Percentiles rank a stretch among this genome's conserved stretches.
Conservation (phyloP, 257 asterid species). For the Rubia yunnanensis region DNA sequence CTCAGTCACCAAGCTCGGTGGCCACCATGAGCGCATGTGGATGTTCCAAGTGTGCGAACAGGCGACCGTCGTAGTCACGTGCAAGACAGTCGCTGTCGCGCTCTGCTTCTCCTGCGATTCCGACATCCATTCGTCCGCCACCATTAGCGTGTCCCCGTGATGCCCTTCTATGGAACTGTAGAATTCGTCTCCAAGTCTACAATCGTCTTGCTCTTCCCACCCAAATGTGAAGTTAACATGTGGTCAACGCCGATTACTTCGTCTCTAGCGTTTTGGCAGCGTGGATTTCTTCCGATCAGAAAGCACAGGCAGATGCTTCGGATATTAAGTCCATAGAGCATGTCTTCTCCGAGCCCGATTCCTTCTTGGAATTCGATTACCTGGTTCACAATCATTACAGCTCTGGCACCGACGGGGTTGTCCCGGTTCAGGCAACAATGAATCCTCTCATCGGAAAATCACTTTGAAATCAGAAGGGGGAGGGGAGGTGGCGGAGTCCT, state of each 20-base stretch:
- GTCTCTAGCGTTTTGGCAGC: slow-evolving; percentile 11
- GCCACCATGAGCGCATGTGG: slow-evolving; percentile 66
- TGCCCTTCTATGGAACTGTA: slow-evolving; percentile 60
- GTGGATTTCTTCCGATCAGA: slow-evolving; percentile 34
- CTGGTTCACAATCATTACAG: slow-evolving; percentile 15
- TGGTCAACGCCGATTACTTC: slow-evolving; percentile 4
- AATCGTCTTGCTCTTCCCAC: slow-evolving; percentile 16
- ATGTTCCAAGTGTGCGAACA: slow-evolving; percentile 82
- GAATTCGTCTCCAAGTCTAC: slow-evolving; percentile 45
- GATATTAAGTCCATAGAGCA: slow-evolving; percentile 51
- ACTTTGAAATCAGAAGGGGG: slow-evolving; percentile 48
- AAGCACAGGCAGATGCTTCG: slow-evolving; percentile 16
- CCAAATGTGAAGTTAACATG: not conserved
- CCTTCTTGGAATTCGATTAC: slow-evolving; percentile 56
- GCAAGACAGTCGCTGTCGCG: slow-evolving; percentile 76
- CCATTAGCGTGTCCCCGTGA: slow-evolving; percentile 29
- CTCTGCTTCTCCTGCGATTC: slow-evolving; percentile 66
- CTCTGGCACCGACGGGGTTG: slow-evolving; percentile 53
- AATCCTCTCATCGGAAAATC: slow-evolving; percentile 35
- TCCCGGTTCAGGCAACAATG: slow-evolving; percentile 46
- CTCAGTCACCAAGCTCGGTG: not conserved
- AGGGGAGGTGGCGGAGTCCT: too few relatives aligned
- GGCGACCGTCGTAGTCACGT: slow-evolving; percentile 56
- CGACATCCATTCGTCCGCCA: slow-evolving; percentile 65
- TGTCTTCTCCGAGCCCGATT: slow-evolving; percentile 48